Conservation (phyloP, 2,329 filamentous ascomycete species). For the Aspergillus caelatus region DNA sequence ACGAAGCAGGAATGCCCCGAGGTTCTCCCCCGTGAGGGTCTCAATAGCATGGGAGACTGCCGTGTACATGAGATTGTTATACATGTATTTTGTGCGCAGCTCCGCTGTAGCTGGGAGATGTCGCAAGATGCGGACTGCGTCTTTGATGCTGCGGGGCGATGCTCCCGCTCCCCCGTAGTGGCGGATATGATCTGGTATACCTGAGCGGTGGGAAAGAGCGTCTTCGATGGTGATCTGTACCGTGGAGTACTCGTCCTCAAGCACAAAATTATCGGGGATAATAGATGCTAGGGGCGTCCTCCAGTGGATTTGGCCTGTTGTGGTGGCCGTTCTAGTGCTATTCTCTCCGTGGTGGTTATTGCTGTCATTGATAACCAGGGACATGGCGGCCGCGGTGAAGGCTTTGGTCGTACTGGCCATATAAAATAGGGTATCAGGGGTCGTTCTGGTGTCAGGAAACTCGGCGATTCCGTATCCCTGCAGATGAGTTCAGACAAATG, state of each 20-base stretch:
- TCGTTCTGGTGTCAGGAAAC: not conserved
- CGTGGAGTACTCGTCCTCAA: not conserved
- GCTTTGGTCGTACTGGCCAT: not conserved
- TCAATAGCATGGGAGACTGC: conserved; percentile 53
- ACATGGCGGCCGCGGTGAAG: not conserved
- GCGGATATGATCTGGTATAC: not conserved
- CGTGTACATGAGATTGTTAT: conserved; percentile 57
- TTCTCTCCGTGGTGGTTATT: not conserved
- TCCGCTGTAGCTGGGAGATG: conserved; percentile 50
- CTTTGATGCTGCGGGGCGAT: not conserved
- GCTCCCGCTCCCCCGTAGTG: not conserved
- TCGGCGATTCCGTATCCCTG: not conserved
- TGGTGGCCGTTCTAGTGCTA: not conserved
- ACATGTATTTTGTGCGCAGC: conserved; percentile 51
- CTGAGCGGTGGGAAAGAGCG: not conserved
- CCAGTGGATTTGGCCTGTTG: not conserved
- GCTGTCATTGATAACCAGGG: not conserved
- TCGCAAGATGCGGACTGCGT: conserved; percentile 34
- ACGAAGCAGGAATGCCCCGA: conserved; percentile 47
- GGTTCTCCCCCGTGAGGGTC: conserved; percentile 39
- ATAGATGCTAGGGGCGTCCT: not conserved
- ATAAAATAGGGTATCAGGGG: not conserved
- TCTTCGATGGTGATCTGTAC: not conserved
- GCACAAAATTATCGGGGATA: not conserved
- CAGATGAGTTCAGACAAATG: not conserved